A percentile compares a stretch with the other conserved stretches of the same genome.
Conservation (phyloP, 306 rosid genomes). For the Rosa rugosa region DNA sequence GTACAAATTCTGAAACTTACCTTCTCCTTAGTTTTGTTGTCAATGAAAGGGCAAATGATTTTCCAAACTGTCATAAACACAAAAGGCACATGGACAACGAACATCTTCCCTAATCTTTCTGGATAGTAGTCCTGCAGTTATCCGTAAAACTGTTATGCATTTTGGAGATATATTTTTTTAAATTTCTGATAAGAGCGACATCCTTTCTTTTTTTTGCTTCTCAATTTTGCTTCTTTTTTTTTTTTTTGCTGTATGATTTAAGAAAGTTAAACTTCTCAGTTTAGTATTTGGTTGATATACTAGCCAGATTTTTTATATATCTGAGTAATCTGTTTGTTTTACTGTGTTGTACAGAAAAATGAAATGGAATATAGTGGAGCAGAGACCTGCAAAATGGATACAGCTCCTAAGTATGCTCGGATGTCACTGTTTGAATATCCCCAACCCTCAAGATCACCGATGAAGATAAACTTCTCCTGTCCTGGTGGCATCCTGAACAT, state of each 20-base stretch:
- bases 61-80: conserved; percentile 66
- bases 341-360: background rate
- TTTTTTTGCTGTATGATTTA: background rate
- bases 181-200: background rate
- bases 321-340: background rate
- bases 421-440: conserved; percentile 61
- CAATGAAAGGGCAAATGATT: conserved; percentile 54
- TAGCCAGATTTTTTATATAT: background rate
- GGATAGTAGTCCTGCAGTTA: conserved; percentile 53
- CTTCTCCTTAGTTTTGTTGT: conserved; percentile 57
- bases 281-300: background rate
- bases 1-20: conserved; percentile 24
- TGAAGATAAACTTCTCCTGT: conserved; percentile 49
- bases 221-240: background rate
- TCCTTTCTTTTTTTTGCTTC: background rate
- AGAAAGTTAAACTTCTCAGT: background rate
- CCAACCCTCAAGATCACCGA: conserved; percentile 68
- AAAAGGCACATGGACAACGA: conserved; percentile 51
- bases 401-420: conserved; percentile 47
- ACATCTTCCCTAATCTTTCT: conserved; percentile 58
- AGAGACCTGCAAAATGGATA: conserved; percentile 56
- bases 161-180: no score
- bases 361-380: background rate
- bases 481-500: conserved; percentile 55
- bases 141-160: background rate